Evolutionary conservation across 2,329 filamentous ascomycete genomes (phyloP), one percentile per base, ranked within the genome.

Genomic region (Hansfordia pulvinata): DNA sequence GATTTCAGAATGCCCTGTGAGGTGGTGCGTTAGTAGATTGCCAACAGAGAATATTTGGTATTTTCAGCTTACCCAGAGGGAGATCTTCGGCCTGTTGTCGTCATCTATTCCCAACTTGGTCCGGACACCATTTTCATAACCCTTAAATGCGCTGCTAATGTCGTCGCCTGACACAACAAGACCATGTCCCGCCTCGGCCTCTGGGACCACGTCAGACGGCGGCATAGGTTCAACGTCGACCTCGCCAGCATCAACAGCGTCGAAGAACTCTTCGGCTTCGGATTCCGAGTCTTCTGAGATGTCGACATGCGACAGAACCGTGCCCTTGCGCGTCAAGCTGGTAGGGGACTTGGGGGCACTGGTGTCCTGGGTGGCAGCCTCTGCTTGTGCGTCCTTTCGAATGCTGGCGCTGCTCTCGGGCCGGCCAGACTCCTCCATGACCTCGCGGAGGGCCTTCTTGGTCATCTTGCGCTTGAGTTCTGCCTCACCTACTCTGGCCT

Each of bases 261-360:
- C 90, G 41, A 96, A 98, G 50, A 98, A 98, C 47, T 96, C 88
- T 27, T 93, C 80, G 25, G 84, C 84, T 18, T 81, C 79, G 4
- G 84, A 80, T 31, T 86, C 78, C 2, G 76, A 82, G 28, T 88
- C 85, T 0, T 41, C 39, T 0, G 82, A 90, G 16, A 90, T 53
- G 31, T 78, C 73, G 23, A 88, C 66, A 38, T 81, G 69, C 17
- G 74, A 73, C 21, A 90, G 67, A 3, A 69, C 62, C 0, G 77
- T 76, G 45, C 74, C 75, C 31, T 72, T 70, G 27, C 69, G 62
- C 19, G 56, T 52, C 8, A 66, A 41, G 32, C 44, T 28, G 6
- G 50, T 45, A 5, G 58, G 56, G 3, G 61, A 57, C 35, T 54
- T 60, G 21, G 34, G 27, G n/a, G n/a, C n/a, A n/a, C n/a, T n/a